Conservation (phyloP, 2,329 filamentous ascomycete species). For the Xylariaceae sp. region DNA sequence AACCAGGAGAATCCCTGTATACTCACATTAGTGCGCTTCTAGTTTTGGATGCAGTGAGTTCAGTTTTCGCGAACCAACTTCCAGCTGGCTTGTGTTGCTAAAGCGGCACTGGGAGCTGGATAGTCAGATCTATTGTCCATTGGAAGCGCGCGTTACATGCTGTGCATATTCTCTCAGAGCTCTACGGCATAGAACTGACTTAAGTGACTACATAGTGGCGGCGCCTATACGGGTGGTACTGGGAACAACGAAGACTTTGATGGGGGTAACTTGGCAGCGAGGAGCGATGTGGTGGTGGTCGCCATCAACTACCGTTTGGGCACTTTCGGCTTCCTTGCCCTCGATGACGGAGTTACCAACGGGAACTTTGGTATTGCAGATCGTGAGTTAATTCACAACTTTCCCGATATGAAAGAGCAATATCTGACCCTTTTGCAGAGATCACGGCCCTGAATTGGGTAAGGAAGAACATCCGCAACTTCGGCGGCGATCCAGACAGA, state of each 20-base stretch:
- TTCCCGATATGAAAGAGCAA: not conserved
- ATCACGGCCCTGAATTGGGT: slow-evolving; percentile 47
- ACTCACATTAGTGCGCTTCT: not conserved
- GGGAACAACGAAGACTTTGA: slow-evolving; percentile 40
- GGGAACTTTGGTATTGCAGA: slow-evolving; percentile 48
- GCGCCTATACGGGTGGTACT: slow-evolving; percentile 49
- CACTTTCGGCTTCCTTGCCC: slow-evolving; percentile 54
- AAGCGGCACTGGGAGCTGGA: not conserved
- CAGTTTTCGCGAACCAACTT: not conserved
- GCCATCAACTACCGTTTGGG: slow-evolving; percentile 55
- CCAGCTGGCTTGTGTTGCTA: not conserved
- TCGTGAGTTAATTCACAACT: slow-evolving; percentile 18
- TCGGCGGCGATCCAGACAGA: slow-evolving; percentile 52
- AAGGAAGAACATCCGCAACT: slow-evolving; percentile 46
- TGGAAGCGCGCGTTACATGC: not conserved
- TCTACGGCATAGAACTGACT: not conserved
- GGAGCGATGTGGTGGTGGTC: slow-evolving; percentile 56
- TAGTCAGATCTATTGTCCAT: not conserved
- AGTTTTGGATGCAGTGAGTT: slow-evolving; percentile 20
- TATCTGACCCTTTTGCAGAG: slow-evolving; percentile 21
- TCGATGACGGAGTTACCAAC: slow-evolving; percentile 41
- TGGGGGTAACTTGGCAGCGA: slow-evolving; percentile 51
- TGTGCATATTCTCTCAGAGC: not conserved
- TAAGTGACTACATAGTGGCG: slow-evolving; percentile 35
- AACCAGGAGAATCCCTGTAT: not conserved